Evolutionary conservation across 441 rosid genomes (phyloP), one percentile per base, ranked within the genome.

Genomic region (Heliophila coronopifolia): DNA sequence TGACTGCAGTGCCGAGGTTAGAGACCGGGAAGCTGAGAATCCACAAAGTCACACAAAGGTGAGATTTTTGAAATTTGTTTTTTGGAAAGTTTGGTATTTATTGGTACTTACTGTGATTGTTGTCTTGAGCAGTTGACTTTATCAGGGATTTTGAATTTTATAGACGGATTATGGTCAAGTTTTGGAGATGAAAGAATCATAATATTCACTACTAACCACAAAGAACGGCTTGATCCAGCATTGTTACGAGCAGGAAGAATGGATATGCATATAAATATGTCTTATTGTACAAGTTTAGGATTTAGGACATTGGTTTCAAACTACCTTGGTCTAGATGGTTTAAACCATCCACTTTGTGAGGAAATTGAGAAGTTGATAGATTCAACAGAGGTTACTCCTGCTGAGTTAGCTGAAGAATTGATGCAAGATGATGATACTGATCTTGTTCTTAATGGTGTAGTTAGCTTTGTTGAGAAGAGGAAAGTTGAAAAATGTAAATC

Each of bases 191-290:
- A 65, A 59, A 51, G 41, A 9, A 65, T 65, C 31, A 65, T 65
- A 37, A 59, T 52, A 10, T 65, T 65, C 34, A 65, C 65, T 18
- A 65, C 70, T 0, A 65, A 65, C 37, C 70, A 65, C 28, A 65
- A 65, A 38, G 70, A 65, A 1, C 17, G 62, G 49, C 62, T 83
- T 2, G 88, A 83, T 41, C 86, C 81, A 14, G 95, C 88, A 0
- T 11, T 86, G 63, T 16, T 86, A 34, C 68, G 86, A 4, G 84
- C 88, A 0, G 86, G 95, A 3, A 61, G 88, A n/a, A 86, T 82
- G 95, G 95, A 86, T 51, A 15, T 77, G 63, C 91, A 86, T 19
- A 61, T 86, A 14, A 39, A 72, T 68, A 58, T 78, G 81, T 77
- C 86, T 0, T 78, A 80, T 19, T 77, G 84, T 59, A 78, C 73